phyloP scores from a whole-genome alignment of 768 basidiomycete species.

The Boletus subparvulus region DNA sequence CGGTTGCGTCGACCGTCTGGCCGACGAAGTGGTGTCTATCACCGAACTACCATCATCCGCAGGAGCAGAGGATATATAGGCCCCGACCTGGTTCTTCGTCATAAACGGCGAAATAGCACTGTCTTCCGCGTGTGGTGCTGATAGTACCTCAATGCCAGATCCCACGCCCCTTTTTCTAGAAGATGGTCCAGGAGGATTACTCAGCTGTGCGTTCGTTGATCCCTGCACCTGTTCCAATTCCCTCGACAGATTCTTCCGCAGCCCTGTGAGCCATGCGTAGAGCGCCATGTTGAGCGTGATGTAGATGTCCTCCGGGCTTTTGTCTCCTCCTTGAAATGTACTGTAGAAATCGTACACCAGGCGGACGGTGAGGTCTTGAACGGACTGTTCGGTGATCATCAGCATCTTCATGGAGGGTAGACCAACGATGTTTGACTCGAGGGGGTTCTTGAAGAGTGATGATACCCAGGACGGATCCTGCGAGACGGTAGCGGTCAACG shows the following conservation, averaged over 20 bases:
- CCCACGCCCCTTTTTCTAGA: slow-evolving; percentile 38
- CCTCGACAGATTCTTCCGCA: slow-evolving; percentile 70
- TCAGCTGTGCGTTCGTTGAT: slow-evolving; percentile 47
- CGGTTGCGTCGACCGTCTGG: slow-evolving; percentile 16
- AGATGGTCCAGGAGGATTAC: slow-evolving; percentile 33
- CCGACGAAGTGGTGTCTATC: slow-evolving; percentile 1
- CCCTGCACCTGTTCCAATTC: slow-evolving; percentile 76
- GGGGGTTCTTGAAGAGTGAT: slow-evolving; percentile 55
- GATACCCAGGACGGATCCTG: slow-evolving; percentile 61
- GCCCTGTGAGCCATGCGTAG: slow-evolving; percentile 77
- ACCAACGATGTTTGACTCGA: slow-evolving; percentile 75
- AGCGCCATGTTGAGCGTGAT: slow-evolving; percentile 82
- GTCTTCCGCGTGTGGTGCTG: slow-evolving; percentile 12
- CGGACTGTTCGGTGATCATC: slow-evolving; percentile 69
- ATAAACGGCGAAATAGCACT: neutral
- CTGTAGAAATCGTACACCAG: slow-evolving; percentile 74
- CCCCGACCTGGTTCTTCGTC: slow-evolving; percentile 10
- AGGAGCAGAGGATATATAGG: neutral
- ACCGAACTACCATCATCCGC: slow-evolving; percentile 7
- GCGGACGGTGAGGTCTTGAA: slow-evolving; percentile 38
- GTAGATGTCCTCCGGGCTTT: slow-evolving; percentile 73
- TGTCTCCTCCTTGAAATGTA: slow-evolving; percentile 56
- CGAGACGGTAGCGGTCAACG: slow-evolving; percentile 36
- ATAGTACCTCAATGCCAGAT: slow-evolving; percentile 8
- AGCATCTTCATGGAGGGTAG: slow-evolving; percentile 79